Conservation (phyloP, 2,329 filamentous ascomycete genomes). For the Calonectria crousiana region DNA sequence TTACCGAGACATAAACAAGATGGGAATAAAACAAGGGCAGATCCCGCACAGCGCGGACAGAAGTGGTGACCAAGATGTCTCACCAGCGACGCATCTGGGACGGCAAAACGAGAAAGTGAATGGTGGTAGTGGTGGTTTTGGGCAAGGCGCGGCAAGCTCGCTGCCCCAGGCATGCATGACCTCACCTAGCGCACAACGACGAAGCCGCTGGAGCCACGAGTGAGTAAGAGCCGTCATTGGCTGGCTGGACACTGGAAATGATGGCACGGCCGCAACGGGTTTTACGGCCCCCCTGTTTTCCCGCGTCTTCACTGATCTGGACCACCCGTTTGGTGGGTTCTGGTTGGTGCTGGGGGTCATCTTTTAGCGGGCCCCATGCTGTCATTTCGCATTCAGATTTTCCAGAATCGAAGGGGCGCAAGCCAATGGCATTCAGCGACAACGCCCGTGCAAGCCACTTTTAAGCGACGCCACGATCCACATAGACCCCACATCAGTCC, state of each 20-base stretch:
- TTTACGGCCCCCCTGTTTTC: slow-evolving; percentile 16
- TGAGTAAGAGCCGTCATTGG: not conserved
- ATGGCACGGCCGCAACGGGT: slow-evolving; percentile 9
- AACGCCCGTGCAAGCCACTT: slow-evolving; percentile 8
- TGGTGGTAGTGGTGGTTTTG: slow-evolving; percentile 3
- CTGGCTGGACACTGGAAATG: not conserved
- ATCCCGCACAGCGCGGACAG: not conserved
- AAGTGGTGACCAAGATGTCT: slow-evolving; percentile 18
- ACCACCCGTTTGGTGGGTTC: slow-evolving; percentile 3
- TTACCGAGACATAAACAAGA: slow-evolving; percentile 9
- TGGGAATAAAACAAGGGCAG: not conserved
- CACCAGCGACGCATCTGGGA: slow-evolving; percentile 1
- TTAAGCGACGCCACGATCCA: slow-evolving; percentile 11
- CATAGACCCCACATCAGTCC: not conserved
- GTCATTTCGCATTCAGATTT: slow-evolving; percentile 44
- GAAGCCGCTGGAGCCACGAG: not conserved
- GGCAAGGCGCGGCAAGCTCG: slow-evolving; percentile 3
- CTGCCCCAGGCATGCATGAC: slow-evolving; percentile 25
- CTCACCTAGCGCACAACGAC: slow-evolving; percentile 9
- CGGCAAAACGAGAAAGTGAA: not conserved
- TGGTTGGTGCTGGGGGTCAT: slow-evolving; percentile 33
- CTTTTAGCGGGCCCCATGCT: slow-evolving; percentile 39
- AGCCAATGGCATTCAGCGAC: slow-evolving; percentile 12
- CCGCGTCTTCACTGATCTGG: not conserved
- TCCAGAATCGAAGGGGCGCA: slow-evolving; percentile 25